A percentile compares a stretch with the other conserved stretches of the same genome.
Evolutionary conservation across 768 basidiomycete species (phyloP).

Genomic region (Pholiota microspora): DNA sequence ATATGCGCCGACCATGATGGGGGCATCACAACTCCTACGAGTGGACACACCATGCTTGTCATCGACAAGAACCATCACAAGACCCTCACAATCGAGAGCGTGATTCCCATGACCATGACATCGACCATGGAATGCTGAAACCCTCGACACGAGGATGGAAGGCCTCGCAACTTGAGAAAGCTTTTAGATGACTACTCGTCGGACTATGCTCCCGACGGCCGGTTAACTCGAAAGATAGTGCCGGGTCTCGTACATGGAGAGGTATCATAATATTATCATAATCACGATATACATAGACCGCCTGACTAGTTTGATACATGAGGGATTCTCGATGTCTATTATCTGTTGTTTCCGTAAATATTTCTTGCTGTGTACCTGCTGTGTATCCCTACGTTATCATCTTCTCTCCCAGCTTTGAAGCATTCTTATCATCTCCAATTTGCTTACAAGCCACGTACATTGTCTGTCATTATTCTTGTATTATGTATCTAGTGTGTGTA

Average conservation of each 20-base stretch:
- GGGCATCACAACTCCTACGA: conserved; percentile 8
- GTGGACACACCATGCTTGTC: not conserved
- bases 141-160: not conserved
- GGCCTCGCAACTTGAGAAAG: not conserved
- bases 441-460: not conserved
- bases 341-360: not conserved
- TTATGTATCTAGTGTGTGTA: not conserved
- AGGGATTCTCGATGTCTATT: not conserved
- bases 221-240: not conserved
- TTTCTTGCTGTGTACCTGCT: not conserved
- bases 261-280: not conserved
- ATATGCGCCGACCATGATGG: conserved; percentile 17
- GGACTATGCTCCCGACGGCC: not conserved
- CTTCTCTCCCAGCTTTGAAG: too few relatives aligned
- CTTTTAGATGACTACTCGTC: not conserved
- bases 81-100: conserved; percentile 17
- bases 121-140: conserved; percentile 1
- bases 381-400: too few relatives aligned
- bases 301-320: not conserved
- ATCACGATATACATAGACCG: not conserved
- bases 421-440: too few relatives aligned
- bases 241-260: not conserved
- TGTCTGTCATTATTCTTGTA: not conserved
- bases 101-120: conserved; percentile 2
- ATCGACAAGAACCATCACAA: conserved; percentile 9